phyloP scores from a whole-genome alignment of 805 yeast species.

The Spathaspora gorwiae region DNA sequence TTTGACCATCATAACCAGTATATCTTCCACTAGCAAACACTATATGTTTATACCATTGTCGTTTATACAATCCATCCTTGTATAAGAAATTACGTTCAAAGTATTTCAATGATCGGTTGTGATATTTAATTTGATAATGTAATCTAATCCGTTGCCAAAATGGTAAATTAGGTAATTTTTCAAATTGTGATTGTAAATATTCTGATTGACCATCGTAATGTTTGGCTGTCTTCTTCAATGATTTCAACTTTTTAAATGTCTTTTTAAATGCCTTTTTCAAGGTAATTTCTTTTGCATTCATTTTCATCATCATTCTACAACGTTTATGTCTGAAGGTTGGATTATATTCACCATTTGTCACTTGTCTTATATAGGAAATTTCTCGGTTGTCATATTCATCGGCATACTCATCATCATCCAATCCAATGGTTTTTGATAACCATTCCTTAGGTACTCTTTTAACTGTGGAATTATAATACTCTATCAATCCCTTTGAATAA shows the following conservation, averaged over 20 bases:
- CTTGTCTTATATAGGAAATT: conserved; percentile 9
- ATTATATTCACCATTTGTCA: conserved; percentile 17
- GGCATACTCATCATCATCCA: conserved; percentile 4
- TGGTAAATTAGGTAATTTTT: conserved; percentile 26
- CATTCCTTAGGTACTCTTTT: conserved; percentile 30
- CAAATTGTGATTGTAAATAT: conserved; percentile 24
- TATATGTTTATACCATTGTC: conserved; percentile 62
- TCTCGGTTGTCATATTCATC: conserved; percentile 10
- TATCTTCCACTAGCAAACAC: conserved; percentile 55
- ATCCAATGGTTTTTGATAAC: conserved; percentile 18
- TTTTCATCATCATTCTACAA: conserved; percentile 1
- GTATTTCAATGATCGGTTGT: conserved; percentile 35
- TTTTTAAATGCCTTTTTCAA: conserved; percentile 20
- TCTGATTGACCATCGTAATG: conserved; percentile 25
- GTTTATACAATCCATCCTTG: conserved; percentile 40
- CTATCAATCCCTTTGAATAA: conserved; percentile 42
- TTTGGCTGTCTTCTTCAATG: conserved; percentile 17
- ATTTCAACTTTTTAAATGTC: conserved; percentile 16
- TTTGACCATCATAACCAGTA: conserved; percentile 47
- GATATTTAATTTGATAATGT: conserved; percentile 24
- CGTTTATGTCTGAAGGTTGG: background rate
- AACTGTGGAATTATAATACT: conserved; percentile 29
- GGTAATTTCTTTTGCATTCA: conserved; percentile 6
- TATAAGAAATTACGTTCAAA: conserved; percentile 53
- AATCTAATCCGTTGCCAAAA: conserved; percentile 35